Evolutionary conservation across 306 rosid species (phyloP).

Genomic region (Prinsepia uniflora): DNA sequence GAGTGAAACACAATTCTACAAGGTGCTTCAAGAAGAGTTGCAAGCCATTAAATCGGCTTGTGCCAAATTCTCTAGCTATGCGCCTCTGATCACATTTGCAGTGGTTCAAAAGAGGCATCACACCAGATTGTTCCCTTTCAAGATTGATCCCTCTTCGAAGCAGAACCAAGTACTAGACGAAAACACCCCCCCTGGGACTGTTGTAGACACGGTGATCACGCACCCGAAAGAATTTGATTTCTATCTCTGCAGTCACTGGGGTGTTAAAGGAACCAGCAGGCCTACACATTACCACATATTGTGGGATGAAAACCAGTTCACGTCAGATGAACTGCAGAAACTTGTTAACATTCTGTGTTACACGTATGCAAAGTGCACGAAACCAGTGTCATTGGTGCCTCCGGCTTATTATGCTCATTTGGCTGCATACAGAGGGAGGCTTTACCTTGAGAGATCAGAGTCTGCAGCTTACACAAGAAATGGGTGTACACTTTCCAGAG

Average conservation of each 20-base stretch:
- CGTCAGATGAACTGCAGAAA: slow-evolving; percentile 90
- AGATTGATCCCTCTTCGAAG: slow-evolving; percentile 46
- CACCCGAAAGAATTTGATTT: slow-evolving; percentile 94
- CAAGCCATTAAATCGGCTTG: slow-evolving; percentile 71
- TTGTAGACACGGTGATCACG: slow-evolving; percentile 91
- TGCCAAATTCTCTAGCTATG: slow-evolving; percentile 53
- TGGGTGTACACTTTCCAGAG: slow-evolving; percentile 52
- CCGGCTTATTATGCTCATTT: slow-evolving; percentile 96
- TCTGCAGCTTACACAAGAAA: slow-evolving; percentile 41
- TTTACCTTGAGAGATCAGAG: slow-evolving; percentile 82
- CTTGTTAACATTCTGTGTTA: slow-evolving; percentile 81
- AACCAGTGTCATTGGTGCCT: slow-evolving; percentile 97
- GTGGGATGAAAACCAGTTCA: slow-evolving; percentile 86
- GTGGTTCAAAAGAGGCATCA: slow-evolving; percentile 97
- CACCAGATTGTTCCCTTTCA: slow-evolving; percentile 82
- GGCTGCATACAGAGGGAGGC: slow-evolving; percentile 96
- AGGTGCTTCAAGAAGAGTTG: slow-evolving; percentile 76
- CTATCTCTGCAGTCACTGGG: slow-evolving; percentile 95
- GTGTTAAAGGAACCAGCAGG: slow-evolving; percentile 93
- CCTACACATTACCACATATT: slow-evolving; percentile 91
- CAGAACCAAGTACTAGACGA: slow-evolving; percentile 51
- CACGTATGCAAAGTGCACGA: slow-evolving; percentile 89
- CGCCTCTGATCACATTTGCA: slow-evolving; percentile 73
- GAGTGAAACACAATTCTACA: slow-evolving; percentile 88
- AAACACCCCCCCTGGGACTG: slow-evolving; percentile 90